phyloP scores from a whole-genome alignment of 129 eudicot species.

The Artemisia tridentata region DNA sequence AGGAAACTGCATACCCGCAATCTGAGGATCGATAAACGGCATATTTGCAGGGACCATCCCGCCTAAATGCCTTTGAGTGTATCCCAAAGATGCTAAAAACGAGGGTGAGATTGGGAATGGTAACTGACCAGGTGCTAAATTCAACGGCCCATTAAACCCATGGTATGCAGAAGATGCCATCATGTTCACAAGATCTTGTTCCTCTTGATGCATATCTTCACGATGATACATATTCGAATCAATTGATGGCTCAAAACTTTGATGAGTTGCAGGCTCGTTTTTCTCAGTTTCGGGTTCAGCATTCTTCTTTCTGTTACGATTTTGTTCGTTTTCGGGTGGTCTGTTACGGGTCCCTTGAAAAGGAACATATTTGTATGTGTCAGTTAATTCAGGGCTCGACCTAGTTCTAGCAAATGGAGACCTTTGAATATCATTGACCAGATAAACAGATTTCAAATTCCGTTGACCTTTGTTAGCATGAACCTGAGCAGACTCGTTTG shows the following conservation, averaged over 20 bases:
- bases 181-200: slow-evolving; percentile 85
- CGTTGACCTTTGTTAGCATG: slow-evolving; percentile 41
- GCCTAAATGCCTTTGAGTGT: slow-evolving; percentile 53
- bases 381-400: slow-evolving; percentile 91
- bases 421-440: slow-evolving; percentile 54
- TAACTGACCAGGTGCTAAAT: slow-evolving; percentile 50
- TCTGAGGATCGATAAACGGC: slow-evolving; percentile 60
- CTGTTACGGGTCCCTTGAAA: slow-evolving; percentile 47
- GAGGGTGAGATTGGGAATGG: slow-evolving; percentile 69
- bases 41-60: slow-evolving; percentile 67
- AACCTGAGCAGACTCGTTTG: slow-evolving; percentile 26
- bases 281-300: slow-evolving; percentile 45
- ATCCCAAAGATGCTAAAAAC: slow-evolving; percentile 70
- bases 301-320: slow-evolving; percentile 49
- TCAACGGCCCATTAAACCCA: slow-evolving; percentile 62
- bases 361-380: slow-evolving; percentile 44
- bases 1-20: slow-evolving; percentile 62
- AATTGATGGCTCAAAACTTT: slow-evolving; percentile 36
- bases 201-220: slow-evolving; percentile 71
- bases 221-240: slow-evolving; percentile 40
- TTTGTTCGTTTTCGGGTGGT: slow-evolving; percentile 43
- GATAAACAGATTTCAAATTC: slow-evolving; percentile 42
- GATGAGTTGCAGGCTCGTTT: slow-evolving; percentile 43
- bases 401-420: slow-evolving; percentile 74
- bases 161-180: slow-evolving; percentile 74